These are phyloP conservation scores for Labyrinthula sp. DNA, from an alignment of 352 stramenopile species.

Conservation along the genomic window DNA sequence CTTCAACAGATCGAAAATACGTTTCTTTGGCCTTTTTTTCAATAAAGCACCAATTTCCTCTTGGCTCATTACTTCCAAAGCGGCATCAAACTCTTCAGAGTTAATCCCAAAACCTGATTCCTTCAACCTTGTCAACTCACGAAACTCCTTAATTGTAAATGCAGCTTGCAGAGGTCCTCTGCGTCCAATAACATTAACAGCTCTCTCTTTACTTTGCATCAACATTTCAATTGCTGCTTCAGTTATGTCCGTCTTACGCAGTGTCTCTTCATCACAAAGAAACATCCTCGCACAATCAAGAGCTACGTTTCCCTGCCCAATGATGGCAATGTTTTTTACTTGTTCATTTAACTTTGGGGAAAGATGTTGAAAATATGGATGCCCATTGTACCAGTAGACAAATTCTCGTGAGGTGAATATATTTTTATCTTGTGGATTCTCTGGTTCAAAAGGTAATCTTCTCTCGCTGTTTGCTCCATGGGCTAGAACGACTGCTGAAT, in stretches of 20 bases:
- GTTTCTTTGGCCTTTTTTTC: conserved; percentile 52
- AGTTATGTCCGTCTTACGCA: conserved; percentile 72
- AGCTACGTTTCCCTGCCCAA: conserved; percentile 90
- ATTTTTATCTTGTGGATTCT: conserved; percentile 20
- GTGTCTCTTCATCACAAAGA: conserved; percentile 58
- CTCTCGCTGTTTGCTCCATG: conserved; percentile 76
- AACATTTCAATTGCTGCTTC: conserved; percentile 59
- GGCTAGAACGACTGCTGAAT: conserved; percentile 78
- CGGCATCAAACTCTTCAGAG: conserved; percentile 54
- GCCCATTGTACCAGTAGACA: conserved; percentile 97
- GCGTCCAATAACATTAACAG: conserved; percentile 68
- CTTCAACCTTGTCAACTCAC: conserved; percentile 59
- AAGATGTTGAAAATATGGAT: conserved; percentile 71
- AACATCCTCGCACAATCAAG: conserved; percentile 84
- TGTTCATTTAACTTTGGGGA: conserved; percentile 32
- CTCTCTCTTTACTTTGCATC: conserved; percentile 44
- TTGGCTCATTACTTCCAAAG: conserved; percentile 51
- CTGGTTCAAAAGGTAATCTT: conserved; percentile 53
- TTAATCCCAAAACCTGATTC: conserved; percentile 56
- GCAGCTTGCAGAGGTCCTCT: conserved; percentile 77
- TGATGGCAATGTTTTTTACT: conserved; percentile 63
- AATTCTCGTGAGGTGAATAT: conserved; percentile 55
- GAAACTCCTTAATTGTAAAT: conserved; percentile 90
- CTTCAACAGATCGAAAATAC: conserved; percentile 43
- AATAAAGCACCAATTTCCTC: conserved; percentile 66